Percentiles rank a stretch among this genome's conserved stretches.
Conservation (phyloP, 805 yeast species). For the Zygosaccharomyces kombuchaensis region DNA sequence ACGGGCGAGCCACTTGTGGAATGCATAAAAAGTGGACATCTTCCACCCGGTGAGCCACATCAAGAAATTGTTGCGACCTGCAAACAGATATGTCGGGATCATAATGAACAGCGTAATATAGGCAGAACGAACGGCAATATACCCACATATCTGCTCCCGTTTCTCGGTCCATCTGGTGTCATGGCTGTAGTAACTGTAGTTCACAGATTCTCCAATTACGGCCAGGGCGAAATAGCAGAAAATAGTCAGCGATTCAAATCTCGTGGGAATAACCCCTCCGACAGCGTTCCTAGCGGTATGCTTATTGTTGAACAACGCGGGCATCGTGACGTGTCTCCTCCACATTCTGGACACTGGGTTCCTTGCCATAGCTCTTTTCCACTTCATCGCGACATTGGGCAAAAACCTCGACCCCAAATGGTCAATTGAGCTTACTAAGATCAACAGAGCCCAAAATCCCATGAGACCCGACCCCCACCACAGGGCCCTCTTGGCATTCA, state of each 20-base stretch:
- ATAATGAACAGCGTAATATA: conserved; percentile 44
- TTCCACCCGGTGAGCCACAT: conserved; percentile 59
- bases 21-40: conserved; percentile 53
- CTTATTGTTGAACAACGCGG: conserved; percentile 14
- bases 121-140: conserved; percentile 51
- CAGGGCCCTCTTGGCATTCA: conserved; percentile 34
- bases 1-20: conserved; percentile 64
- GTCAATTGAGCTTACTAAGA: conserved; percentile 39
- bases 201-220: conserved; percentile 18
- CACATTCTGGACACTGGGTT: conserved; percentile 10
- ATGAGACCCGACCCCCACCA: conserved; percentile 44
- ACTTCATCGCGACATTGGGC: conserved; percentile 35
- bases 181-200: conserved; percentile 14
- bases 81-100: conserved; percentile 56
- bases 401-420: conserved; percentile 41
- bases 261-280: conserved; percentile 20
- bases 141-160: conserved; percentile 17
- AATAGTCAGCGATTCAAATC: conserved; percentile 21
- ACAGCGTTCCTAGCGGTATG: conserved; percentile 13
- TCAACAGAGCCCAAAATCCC: conserved; percentile 46
- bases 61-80: conserved; percentile 67
- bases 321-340: conserved; percentile 19
- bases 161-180: conserved; percentile 12
- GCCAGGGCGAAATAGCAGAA: conserved; percentile 14
- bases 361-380: conserved; percentile 29